Evolutionary conservation across 139 green algal genomes (phyloP).

Genomic region (Coelastrella sp.): DNA sequence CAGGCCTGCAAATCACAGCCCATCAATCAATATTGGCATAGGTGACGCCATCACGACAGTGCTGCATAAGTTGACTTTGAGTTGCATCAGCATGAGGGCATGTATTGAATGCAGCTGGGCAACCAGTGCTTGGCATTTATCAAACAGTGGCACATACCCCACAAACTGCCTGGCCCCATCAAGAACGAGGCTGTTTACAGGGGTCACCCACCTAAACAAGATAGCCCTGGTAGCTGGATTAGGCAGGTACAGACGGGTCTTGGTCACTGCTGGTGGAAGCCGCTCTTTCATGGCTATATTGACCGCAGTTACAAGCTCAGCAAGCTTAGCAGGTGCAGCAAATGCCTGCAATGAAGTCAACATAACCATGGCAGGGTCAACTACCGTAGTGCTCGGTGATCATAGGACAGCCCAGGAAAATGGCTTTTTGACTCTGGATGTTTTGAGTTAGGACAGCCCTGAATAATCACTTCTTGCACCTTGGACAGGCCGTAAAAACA

Average conservation of each 20-base stretch:
- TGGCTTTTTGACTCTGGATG: no score
- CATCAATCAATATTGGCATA: background rate
- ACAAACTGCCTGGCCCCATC: background rate
- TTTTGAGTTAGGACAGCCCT: no score
- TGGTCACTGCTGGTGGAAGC: slow-evolving; percentile 74
- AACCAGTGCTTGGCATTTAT: background rate
- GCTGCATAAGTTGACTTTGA: no score
- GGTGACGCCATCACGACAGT: background rate
- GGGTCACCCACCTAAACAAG: slow-evolving; percentile 71
- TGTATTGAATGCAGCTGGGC: background rate
- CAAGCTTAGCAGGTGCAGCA: slow-evolving; percentile 82
- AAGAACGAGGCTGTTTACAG: background rate
- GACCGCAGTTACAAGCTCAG: slow-evolving; percentile 84
- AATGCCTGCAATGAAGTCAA: slow-evolving; percentile 81
- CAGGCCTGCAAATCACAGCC: slow-evolving; percentile 65
- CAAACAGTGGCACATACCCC: background rate
- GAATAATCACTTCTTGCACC: no score
- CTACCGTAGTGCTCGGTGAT: background rate
- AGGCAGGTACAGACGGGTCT: slow-evolving; percentile 90
- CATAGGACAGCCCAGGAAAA: no score
- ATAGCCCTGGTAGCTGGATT: slow-evolving; percentile 82
- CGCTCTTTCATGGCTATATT: slow-evolving; percentile 72
- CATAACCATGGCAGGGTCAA: background rate
- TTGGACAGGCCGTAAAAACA: no score
- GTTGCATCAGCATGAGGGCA: background rate